Evolutionary conservation across 2,329 filamentous ascomycete genomes (phyloP).

Genomic region (Alternaria incomplexa): DNA sequence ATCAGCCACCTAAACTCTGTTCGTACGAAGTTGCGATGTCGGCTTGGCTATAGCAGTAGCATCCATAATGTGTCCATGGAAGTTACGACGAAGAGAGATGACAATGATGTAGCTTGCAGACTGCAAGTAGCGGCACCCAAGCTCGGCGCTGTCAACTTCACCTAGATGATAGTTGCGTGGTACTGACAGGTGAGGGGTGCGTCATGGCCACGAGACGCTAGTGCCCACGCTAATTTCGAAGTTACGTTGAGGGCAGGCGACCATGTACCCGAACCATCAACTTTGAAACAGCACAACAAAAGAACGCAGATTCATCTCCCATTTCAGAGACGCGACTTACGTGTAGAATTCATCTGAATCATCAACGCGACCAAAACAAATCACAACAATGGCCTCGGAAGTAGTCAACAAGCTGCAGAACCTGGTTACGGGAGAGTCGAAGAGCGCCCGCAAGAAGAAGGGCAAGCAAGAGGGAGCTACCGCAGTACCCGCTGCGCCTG

Average conservation of each 20-base stretch:
- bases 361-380: constrained; percentile 13
- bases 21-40: background rate
- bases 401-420: constrained; percentile 68
- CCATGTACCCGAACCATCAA: constrained; percentile 15
- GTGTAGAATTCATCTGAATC: constrained; percentile 16
- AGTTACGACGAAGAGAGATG: background rate
- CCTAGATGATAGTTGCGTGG: background rate
- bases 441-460: constrained; percentile 62
- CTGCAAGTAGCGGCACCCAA: background rate
- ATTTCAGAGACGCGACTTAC: constrained; percentile 20
- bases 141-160: background rate
- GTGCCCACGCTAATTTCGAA: constrained; percentile 18
- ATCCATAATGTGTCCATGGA: background rate
- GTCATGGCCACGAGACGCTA: constrained; percentile 17
- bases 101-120: too few species aligned
- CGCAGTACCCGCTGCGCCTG: constrained; percentile 52
- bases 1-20: background rate
- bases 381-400: constrained; percentile 55
- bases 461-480: constrained; percentile 51
- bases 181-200: background rate
- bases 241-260: constrained; percentile 18
- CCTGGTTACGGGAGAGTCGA: constrained; percentile 63
- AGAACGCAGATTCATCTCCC: constrained; percentile 3
- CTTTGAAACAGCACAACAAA: constrained; percentile 15
- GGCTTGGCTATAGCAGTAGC: background rate